These are phyloP conservation scores for Xanthoconium stramineum DNA, from an alignment of 768 basidiomycete species.

Conservation along the genomic window DNA sequence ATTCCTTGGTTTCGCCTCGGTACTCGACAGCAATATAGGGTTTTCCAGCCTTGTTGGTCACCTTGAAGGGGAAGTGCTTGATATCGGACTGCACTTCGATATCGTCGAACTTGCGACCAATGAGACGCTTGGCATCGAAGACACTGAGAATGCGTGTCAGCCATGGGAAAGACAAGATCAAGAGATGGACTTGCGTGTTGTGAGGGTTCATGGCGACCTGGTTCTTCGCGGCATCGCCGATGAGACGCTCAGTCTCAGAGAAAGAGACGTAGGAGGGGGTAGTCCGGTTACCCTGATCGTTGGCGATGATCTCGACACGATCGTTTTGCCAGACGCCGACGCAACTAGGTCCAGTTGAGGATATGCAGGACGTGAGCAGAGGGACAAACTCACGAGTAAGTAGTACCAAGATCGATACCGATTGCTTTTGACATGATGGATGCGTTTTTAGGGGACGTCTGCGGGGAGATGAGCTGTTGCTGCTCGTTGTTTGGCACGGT, in stretches of 20 bases:
- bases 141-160: constrained; percentile 48
- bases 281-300: constrained; percentile 92
- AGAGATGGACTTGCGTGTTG: constrained; percentile 56
- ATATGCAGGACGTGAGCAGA: background rate
- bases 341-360: constrained; percentile 52
- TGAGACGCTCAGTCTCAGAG: constrained; percentile 92
- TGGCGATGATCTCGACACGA: constrained; percentile 97
- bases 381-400: constrained; percentile 69
- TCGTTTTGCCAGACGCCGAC: constrained; percentile 99
- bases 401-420: constrained; percentile 90
- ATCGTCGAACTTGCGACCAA: constrained; percentile 89
- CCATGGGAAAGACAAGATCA: background rate
- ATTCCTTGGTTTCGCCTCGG: constrained; percentile 91
- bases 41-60: constrained; percentile 82
- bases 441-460: constrained; percentile 3
- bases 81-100: constrained; percentile 78
- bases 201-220: constrained; percentile 98
- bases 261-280: constrained; percentile 96
- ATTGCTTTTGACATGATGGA: constrained; percentile 70
- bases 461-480: constrained; percentile 7
- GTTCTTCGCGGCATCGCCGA: constrained; percentile 99
- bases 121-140: constrained; percentile 97
- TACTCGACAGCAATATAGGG: constrained; percentile 89
- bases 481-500: background rate
- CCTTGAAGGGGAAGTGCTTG: constrained; percentile 94